These are phyloP conservation scores for Fonsecaea erecta DNA, from an alignment of 2,329 filamentous ascomycete genomes.

Conservation along the genomic window DNA sequence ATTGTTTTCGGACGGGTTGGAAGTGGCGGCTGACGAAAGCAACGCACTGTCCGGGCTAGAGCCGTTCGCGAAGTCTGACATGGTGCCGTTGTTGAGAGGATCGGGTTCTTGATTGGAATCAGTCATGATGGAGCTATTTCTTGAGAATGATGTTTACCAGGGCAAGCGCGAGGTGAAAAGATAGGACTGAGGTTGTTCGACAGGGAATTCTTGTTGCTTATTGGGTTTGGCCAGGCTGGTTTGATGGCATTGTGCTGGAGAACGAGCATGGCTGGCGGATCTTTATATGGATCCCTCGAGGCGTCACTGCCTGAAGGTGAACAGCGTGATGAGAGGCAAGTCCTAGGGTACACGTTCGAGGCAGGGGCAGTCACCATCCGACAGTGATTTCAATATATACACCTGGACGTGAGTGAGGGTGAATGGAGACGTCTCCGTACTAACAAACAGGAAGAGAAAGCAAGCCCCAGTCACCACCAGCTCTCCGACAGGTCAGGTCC, in stretches of 20 bases:
- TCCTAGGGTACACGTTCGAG: neutral
- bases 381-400: neutral
- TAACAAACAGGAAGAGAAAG: conserved; percentile 4
- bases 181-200: conserved; percentile 13
- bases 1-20: neutral
- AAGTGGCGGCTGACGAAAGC: conserved; percentile 7
- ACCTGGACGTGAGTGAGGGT: conserved; percentile 4
- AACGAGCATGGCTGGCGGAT: conserved; percentile 29
- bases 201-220: conserved; percentile 12
- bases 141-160: conserved; percentile 26
- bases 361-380: neutral
- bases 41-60: conserved; percentile 15
- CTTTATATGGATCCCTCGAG: conserved; percentile 10
- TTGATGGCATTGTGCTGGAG: conserved; percentile 26
- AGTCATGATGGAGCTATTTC: conserved; percentile 18
- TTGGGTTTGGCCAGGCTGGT: conserved; percentile 19
- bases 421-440: neutral
- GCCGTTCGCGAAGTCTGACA: conserved; percentile 21
- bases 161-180: neutral
- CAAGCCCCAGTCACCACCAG: neutral
- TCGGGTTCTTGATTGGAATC: conserved; percentile 22
- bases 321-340: neutral
- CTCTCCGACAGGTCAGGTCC: neutral
- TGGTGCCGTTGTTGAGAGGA: conserved; percentile 3
- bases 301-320: conserved; percentile 22